Evolutionary conservation across 2,329 filamentous ascomycete genomes (phyloP), one percentile per base, ranked within the genome.

Genomic region (Aspergillus bombycis): DNA sequence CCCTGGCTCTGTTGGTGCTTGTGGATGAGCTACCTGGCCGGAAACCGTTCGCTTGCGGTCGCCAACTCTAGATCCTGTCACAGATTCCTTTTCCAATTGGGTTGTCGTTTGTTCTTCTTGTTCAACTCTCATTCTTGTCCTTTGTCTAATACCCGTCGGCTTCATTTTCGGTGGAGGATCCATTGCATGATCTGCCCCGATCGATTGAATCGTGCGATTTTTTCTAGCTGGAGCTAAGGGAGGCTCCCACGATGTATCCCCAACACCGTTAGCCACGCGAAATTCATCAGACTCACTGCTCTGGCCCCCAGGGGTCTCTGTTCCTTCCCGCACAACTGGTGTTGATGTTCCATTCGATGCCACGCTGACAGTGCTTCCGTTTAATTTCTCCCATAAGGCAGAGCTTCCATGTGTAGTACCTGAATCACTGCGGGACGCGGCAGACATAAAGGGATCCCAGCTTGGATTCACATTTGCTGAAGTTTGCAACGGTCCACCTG

Each of bases 11-110:
- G 89, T 85, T 32, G 84, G 66, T 78, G 80, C 56, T 81, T 81
- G 65, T 78, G 85, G 56, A 86, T 80, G 75, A 41, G 79, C 79
- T 50, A 83, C 81, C 69, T 96, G 92, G 4, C 94, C 94, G 46
- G 94, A 97, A n/a, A 96, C 87, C 1, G 93, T 97, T 69, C 94
- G 88, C 80, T 97, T 98, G 75, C 93, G 88, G 64, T 94, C 91
- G 16, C 83, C 77, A 65, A 65, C 82, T 69, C 66, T 79, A 60
- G 73, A 70, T 57, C 71, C 73, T 58, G 71, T 71, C 41, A 71
- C 70, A 38, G 71, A 57, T 30, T 78, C 76, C 57, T 71, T 72
- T 38, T 78, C 73, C 19, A 70, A 65, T 54, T 74, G 74, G n/a
- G 68, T 69, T 30, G 72, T 46, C n/a, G 67, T 52, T 65, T 61